Evolutionary conservation across 169 alveolate species (phyloP).

Genomic region (Neospora caninum): DNA sequence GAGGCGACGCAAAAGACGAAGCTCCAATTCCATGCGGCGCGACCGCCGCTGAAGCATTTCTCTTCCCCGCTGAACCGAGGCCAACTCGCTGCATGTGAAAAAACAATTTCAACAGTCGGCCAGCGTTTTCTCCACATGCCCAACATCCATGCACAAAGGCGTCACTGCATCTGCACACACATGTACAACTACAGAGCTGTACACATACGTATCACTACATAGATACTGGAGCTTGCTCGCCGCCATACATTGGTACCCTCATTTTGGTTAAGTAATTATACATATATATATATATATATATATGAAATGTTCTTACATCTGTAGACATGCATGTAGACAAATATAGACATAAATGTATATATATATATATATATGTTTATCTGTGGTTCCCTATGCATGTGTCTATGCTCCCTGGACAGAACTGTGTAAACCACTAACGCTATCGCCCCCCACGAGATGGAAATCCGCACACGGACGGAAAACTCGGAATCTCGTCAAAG

Average conservation of each 20-base stretch:
- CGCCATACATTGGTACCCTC: no score
- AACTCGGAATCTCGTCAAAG: no score
- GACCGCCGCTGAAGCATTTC: conserved; percentile 5
- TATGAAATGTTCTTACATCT: no score
- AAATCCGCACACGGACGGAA: no score
- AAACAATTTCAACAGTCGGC: no score
- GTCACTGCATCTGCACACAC: no score
- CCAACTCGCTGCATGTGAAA: background rate
- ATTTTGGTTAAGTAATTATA: background rate
- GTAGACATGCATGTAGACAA: background rate
- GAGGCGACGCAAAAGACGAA: conserved; percentile 55
- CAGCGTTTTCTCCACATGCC: background rate
- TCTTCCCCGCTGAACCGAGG: background rate
- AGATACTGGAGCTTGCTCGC: no score
- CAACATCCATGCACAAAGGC: no score
- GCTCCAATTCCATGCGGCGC: conserved; percentile 58
- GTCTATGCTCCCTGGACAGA: background rate
- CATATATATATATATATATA: background rate
- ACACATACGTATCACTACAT: no score
- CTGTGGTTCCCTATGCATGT: background rate
- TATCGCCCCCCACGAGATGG: no score
- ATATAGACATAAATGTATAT: background rate
- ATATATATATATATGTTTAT: background rate
- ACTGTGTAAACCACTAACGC: no score
- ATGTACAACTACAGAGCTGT: no score